Evolutionary conservation across 2,329 filamentous ascomycete genomes (phyloP), one percentile per base, ranked within the genome.

Genomic region (Acrodontium crateriforme): DNA sequence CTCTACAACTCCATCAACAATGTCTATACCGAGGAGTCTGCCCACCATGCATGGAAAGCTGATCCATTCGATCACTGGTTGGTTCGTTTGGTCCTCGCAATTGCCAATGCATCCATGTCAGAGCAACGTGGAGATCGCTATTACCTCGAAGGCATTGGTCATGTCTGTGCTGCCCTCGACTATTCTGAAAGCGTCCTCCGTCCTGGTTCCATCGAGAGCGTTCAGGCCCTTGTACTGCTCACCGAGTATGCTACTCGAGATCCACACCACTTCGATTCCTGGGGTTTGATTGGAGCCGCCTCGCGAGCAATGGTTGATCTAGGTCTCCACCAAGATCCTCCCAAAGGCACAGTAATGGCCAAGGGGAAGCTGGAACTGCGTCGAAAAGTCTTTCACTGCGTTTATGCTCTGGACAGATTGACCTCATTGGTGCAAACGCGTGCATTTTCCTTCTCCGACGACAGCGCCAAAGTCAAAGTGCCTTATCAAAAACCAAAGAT

Each of bases 371-470:
- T 93, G 9, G 81, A 93, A 41, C 63, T 83, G 35, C 72, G 87
- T 28, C 71, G 87, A 28, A 74, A 77, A 41, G 78, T 91, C 2
- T 95, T 92, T 47, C 84, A 91, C 53, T 92, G 80, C 47, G 77
- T 89, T 3, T 94, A 94, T 52, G 74, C 80, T 16, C 64, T 95
- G 13, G 89, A 98, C 49, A 84, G 83, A 46, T 75, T 81, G 8
- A 85, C 91, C 24, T 92, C 84, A 42, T 79, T 93, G 62, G 80
- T 87, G 4, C 74, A 91, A 40, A 80, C 80, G 8, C 69, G 83
- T 18, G 77, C 84, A 0, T 94, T 94, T 52, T 93, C 87, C 0
- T 94, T 95, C 48, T 87, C 83, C 0, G 87, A 95, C 48, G 82
- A 87, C 31, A 78, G 85, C 5, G 70, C 80, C 15, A 77, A 81